A percentile compares a stretch with the other conserved stretches of the same genome.
phyloP scores from a whole-genome alignment of 1,284 basidiomycete species.

The Leccinum colubrinum region DNA sequence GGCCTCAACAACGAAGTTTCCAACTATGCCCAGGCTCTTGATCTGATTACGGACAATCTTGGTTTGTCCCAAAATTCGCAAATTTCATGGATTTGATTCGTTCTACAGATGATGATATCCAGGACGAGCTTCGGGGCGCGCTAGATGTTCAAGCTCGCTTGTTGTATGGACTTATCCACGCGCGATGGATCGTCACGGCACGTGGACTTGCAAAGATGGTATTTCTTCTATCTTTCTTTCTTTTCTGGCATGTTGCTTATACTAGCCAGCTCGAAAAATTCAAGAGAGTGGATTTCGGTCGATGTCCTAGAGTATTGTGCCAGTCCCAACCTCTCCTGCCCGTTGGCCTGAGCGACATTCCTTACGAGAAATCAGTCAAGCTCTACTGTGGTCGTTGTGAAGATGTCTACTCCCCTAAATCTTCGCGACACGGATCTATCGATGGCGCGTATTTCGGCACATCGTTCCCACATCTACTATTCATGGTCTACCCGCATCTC shows the following conservation, averaged over 20 bases:
- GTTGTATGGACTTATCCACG: constrained; percentile 95
- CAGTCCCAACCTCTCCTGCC: constrained; percentile 90
- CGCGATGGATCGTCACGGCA: constrained; percentile 94
- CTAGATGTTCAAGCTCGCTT: constrained; percentile 90
- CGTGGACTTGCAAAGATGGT: constrained; percentile 96
- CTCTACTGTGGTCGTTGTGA: constrained; percentile 96
- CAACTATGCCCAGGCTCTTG: constrained; percentile 92
- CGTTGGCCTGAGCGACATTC: constrained; percentile 91
- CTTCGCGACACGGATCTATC: constrained; percentile 90
- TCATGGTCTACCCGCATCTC: constrained; percentile 92
- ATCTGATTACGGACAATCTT: constrained; percentile 92
- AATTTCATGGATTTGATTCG: not conserved
- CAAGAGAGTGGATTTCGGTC: constrained; percentile 94
- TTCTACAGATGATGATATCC: constrained; percentile 69
- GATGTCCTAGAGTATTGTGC: constrained; percentile 93
- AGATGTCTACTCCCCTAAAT: constrained; percentile 95
- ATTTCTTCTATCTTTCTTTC: constrained; percentile 13
- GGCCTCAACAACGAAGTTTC: constrained; percentile 96
- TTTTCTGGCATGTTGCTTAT: constrained; percentile 5
- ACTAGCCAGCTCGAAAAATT: constrained; percentile 85
- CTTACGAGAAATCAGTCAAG: constrained; percentile 96
- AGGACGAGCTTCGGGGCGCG: constrained; percentile 74
- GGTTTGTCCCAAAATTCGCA: constrained; percentile 48
- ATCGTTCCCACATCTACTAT: constrained; percentile 93
- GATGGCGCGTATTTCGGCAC: constrained; percentile 98